Evolutionary conservation across 768 basidiomycete genomes (phyloP), one percentile per base, ranked within the genome.

Genomic region (Trametes sanguinea): DNA sequence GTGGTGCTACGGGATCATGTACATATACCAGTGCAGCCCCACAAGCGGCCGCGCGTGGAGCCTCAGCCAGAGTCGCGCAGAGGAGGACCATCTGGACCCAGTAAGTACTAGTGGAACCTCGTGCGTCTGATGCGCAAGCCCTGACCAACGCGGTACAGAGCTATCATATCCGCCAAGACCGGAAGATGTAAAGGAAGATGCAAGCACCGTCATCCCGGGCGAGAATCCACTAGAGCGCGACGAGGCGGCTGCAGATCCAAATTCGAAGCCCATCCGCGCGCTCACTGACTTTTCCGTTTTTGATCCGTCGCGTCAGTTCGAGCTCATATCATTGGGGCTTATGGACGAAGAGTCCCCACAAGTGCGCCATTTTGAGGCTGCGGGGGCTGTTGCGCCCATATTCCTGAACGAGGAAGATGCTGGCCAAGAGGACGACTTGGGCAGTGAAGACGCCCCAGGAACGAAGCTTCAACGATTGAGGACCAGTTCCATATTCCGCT

Each of bases 231-330:
- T 68, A 16, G 73, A 71, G 35, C 68, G n/a, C 71, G 65, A 27
- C 16, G 50, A 56, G 9, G 6, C 35, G 11, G 35, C 50, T 8
- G 13, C 51, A 14, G 46, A 43, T 16, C 13, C 37, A 2, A 69
- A 76, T 14, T 76, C 75, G 45, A 76, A 87, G 67, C 87, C 85
- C 8, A 73, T 83, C n/a, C 81, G 89, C 2, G 64, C 81, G 7
- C 76, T 92, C 4, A 76, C 77, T 4, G 79, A 81, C 30, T 92
- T 90, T 64, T 67, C 76, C 1, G 77, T 91, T 48, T 90, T 87
- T 68, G 85, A 91, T 56, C 76, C 83, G 0, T 73, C 69, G 4
- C 76, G 79, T 30, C 65, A 71, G 10, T 77, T 79, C 16, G 76
- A 79, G 45, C 70, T 87, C 65, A 74, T 86, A 0, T 76, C 82